Conservation (phyloP, 2,329 filamentous ascomycete genomes). For the Aspergillus melleus region DNA sequence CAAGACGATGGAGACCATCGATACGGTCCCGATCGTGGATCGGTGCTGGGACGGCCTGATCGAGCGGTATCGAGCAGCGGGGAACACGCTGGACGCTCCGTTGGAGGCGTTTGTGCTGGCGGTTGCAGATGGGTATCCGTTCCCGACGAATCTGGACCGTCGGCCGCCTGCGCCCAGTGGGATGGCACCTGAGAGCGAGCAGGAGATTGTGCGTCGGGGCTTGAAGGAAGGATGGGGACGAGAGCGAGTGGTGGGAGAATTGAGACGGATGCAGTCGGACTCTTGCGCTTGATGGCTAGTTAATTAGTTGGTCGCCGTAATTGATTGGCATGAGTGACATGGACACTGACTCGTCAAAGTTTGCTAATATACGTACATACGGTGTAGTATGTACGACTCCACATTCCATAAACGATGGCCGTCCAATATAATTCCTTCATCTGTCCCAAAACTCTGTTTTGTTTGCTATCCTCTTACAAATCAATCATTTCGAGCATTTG, state of each 20-base stretch:
- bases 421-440: background rate
- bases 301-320: too few relatives aligned
- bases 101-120: conserved; percentile 52
- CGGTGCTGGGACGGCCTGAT: conserved; percentile 56
- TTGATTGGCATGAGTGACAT: background rate
- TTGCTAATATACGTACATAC: background rate
- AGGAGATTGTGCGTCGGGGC: conserved; percentile 51
- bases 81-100: conserved; percentile 34
- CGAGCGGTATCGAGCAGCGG: conserved; percentile 46
- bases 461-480: background rate
- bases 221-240: conserved; percentile 45
- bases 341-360: background rate
- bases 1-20: conserved; percentile 63
- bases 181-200: conserved; percentile 63
- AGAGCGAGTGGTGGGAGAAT: conserved; percentile 41
- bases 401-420: too few relatives aligned
- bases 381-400: too few relatives aligned
- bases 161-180: conserved; percentile 56
- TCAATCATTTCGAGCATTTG: background rate
- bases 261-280: conserved; percentile 42
- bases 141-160: conserved; percentile 62
- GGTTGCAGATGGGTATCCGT: conserved; percentile 61
- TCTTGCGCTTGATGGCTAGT: conserved; percentile 17
- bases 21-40: conserved; percentile 53
- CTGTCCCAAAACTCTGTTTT: background rate